Evolutionary conservation across 495 filamentous ascomycete genomes (phyloP).

Genomic region (Penicillium riverlandense): DNA sequence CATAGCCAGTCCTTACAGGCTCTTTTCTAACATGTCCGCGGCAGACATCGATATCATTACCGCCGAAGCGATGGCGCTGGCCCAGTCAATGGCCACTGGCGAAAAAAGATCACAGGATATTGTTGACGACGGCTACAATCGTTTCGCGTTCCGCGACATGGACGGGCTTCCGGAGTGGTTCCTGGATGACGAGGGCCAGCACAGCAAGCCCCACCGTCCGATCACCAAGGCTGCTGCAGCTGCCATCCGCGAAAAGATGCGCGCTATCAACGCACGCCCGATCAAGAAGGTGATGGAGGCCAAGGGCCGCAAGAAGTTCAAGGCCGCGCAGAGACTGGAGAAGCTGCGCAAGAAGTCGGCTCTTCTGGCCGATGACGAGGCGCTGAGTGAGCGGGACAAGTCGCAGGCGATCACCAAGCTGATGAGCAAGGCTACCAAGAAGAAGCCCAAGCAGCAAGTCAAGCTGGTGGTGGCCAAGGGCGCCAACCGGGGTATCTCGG

Average conservation of each 20-base stretch:
- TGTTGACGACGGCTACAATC: constrained; percentile 88
- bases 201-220: constrained; percentile 77
- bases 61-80: constrained; percentile 97
- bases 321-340: constrained; percentile 82
- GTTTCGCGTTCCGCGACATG: constrained; percentile 78
- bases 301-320: constrained; percentile 92
- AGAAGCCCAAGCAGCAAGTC: constrained; percentile 75
- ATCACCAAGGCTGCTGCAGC: constrained; percentile 82
- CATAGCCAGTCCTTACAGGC: too few species aligned
- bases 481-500: constrained; percentile 71
- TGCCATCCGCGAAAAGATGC: constrained; percentile 92
- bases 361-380: constrained; percentile 76
- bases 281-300: constrained; percentile 99
- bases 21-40: too few species aligned
- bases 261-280: constrained; percentile 88
- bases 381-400: constrained; percentile 91
- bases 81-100: constrained; percentile 82
- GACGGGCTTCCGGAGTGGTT: constrained; percentile 99
- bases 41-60: constrained; percentile 96
- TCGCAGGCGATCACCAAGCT: constrained; percentile 73
- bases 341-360: constrained; percentile 94
- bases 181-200: constrained; percentile 80
- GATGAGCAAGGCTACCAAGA: constrained; percentile 74
- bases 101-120: constrained; percentile 70
- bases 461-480: constrained; percentile 89